Base-by-base conservation (phyloP, 2,329 filamentous ascomycete species). In the Hypoxylon sp. region DNA sequence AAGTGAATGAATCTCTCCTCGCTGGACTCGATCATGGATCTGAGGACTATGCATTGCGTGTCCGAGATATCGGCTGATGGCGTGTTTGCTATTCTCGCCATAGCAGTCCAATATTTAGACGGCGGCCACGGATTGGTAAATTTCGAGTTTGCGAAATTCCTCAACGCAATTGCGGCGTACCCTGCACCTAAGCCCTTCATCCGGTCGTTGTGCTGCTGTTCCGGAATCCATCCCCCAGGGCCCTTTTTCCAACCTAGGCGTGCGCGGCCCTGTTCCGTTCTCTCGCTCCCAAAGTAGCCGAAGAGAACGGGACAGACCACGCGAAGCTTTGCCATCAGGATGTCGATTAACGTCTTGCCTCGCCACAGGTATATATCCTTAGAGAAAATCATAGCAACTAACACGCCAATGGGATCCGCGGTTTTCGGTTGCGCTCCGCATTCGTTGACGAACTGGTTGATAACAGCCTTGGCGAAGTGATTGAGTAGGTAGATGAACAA, bases 251-350 rank as follows among this genome's bases (percentile, higher is more conserved):
- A 97, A 0, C 93, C 93, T 2, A 97, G 80, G n/a, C 87, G 85
- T 17, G 80, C 72, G 11, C 90, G 87, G 0, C 93, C 93, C 10
- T 84, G 83, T 50, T 89, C 86, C 0, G 90, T 97, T 68, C 86
- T 89, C 77, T 97, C 93, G 68, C 84, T 89, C 24, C 93, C 94
- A 47, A 88, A 86, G 71, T 94, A 88, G 17, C 95, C 95, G 77
- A 97, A 98, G 0, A 99, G 83, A 1, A 94, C 90, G 0, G 96
- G 95, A 74, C 93, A 97, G 2, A 88, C 85, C 15, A 92, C 85
- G 66, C 94, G 89, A 75, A 93, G 92, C 79, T 98, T 98, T 60
- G 94, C 91, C 75, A 97, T 91, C 31, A 98, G 84, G 65, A 98
- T 92, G 76, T 97, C 93, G 57, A 93, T 90, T 64, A 97, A 84